These are phyloP conservation scores for Triticum urartu DNA, from an alignment of 176 grass and related monocot genomes.

Conservation along the genomic window DNA sequence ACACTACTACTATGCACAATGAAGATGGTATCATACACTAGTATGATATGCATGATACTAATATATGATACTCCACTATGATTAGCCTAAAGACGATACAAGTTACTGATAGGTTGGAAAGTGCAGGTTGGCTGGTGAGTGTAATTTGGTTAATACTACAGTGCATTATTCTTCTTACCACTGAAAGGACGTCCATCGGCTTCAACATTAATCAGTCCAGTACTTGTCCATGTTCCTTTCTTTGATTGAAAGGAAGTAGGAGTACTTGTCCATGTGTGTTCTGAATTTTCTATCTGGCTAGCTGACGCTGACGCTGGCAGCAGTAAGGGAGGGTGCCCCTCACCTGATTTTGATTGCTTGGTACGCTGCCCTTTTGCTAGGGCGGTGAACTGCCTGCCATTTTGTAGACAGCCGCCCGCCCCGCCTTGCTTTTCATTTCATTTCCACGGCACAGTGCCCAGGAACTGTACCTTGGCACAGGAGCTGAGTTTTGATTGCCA, in stretches of 20 bases:
- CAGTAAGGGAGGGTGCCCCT: background rate
- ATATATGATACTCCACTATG: no score
- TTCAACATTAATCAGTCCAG: background rate
- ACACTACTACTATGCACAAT: no score
- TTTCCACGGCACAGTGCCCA: background rate
- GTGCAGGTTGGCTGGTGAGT: background rate
- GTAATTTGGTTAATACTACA: background rate
- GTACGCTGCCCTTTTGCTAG: background rate
- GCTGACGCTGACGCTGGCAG: background rate
- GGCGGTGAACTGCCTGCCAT: background rate
- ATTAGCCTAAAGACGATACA: no score
- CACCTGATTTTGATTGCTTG: slow-evolving; percentile 13
- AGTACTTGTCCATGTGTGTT: background rate
- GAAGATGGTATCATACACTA: no score
- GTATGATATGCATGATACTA: no score
- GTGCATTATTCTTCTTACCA: background rate
- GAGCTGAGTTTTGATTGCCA: background rate
- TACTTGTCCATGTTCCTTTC: no score
- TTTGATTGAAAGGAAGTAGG: background rate
- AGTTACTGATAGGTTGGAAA: background rate
- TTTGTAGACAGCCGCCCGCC: background rate
- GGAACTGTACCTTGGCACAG: background rate
- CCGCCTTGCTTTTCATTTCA: background rate
- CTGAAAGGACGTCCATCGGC: background rate
- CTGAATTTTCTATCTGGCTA: background rate